Evolutionary conservation across 2,329 filamentous ascomycete species (phyloP).

Genomic region (Neospermospora avenae): DNA sequence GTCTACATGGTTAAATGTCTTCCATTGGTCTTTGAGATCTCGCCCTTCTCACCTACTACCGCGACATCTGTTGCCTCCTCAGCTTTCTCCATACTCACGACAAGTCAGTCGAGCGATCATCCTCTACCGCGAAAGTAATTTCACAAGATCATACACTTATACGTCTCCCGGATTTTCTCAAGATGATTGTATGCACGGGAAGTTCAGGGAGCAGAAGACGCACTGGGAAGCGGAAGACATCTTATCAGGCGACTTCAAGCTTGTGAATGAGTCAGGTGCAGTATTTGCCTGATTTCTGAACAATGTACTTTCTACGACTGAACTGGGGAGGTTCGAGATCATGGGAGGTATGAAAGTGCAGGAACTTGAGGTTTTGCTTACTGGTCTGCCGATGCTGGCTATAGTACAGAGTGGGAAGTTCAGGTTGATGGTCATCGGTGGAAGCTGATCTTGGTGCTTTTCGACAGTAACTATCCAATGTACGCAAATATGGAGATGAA

Average conservation of each 20-base stretch:
- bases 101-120: conserved; percentile 58
- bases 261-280: conserved; percentile 43
- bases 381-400: not conserved
- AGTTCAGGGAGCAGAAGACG: not conserved
- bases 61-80: conserved; percentile 26
- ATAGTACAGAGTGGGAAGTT: conserved; percentile 7
- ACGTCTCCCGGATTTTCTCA: not conserved
- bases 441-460: not conserved
- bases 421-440: not conserved
- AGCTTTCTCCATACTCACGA: conserved; percentile 44
- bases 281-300: conserved; percentile 40
- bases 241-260: conserved; percentile 8
- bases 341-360: not conserved
- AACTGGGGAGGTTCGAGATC: conserved; percentile 6
- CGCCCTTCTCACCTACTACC: not conserved
- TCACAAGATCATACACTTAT: conserved; percentile 1
- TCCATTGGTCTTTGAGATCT: not conserved
- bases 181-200: not conserved
- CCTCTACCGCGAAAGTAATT: conserved; percentile 52
- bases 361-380: not conserved
- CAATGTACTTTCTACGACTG: conserved; percentile 7
- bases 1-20: conserved; percentile 2
- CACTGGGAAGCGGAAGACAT: conserved; percentile 3
- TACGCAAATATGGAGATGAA: too few species aligned
- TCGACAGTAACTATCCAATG: too few species aligned